Base-by-base conservation (phyloP, 139 green algal genomes). In the Ettlia oleoabundans region DNA sequence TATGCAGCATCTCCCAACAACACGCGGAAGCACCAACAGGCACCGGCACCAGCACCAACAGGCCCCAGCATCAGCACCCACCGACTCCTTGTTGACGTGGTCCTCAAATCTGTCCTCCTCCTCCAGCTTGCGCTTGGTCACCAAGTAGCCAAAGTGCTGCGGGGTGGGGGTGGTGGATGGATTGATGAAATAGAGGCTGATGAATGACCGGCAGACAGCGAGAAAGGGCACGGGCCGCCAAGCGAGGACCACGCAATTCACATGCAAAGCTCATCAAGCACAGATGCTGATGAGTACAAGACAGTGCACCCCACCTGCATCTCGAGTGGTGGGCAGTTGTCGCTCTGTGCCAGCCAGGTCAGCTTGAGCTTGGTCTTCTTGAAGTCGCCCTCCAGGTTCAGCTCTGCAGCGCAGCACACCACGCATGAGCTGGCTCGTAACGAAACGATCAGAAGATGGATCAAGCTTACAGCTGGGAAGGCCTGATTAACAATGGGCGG, bases 311-410 rank as follows among this genome's bases (percentile, higher is more conserved):
- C 32, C 71, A 78, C 71, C 71, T 66, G 47, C 40, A 95, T 53
- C 40, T 84, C 73, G 38, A 95, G 24, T 2, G 79, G 71, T 22
- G 90, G 78, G 6, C 90, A 80, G n/a, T 92, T 82, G 21, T 81
- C 43, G 47, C 80, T 90, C 33, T 91, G 86, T 6, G 94, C 58
- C 40, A 99, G 92, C 97, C 97, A 99, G 13, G 95, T 99, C 73
- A 99, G 91, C 91, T 99, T 99, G 38, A 96, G 89, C 84, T 96
- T 96, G 15, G 97, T 99, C 63, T 93, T 95, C 87, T 99, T 99
- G 55, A 98, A 91, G 81, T 94, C 91, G 38, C 96, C 97, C 42
- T 91, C 92, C 41, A 97, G 90, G 84, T 99, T 85, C n/a, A 99
- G 92, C 52, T 90, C 73, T 62, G 78, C 85, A 28, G 37, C 61